Evolutionary conservation across 805 yeast species (phyloP), one percentile per base, ranked within the genome.

Genomic region (Groenewaldozyma tartarivorans): DNA sequence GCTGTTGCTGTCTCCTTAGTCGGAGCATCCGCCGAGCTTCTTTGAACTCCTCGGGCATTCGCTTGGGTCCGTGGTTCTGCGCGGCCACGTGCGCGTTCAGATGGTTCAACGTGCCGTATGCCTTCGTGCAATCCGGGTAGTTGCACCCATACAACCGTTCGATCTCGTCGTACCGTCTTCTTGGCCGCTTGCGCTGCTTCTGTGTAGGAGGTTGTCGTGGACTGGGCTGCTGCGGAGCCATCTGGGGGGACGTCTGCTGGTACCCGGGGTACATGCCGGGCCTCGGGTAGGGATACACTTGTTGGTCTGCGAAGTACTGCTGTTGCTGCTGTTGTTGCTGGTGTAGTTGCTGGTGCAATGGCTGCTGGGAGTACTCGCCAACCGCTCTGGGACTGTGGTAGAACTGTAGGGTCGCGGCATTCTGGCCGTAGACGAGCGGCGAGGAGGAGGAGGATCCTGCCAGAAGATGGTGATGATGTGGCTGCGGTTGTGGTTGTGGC

Each of bases 91-190:
- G 81, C 11, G 78, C 74, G 48, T 75, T 75, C 27, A 75, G 57
- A 52, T 75, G 81, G 52, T 75, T 75, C 32, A 75, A 61, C 3
- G 81, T 75, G 11, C 81, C 81, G 50, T 75, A 75, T 5, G 73
- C 70, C 56, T 75, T 75, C 5, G 62, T 56, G 45, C 81, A 75
- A 7, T 62, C 63, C 20, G 58, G 56, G 48, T 52, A 67, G 39
- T 63, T 71, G 53, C 81, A 75, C 18, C 58, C 61, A 54, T 75
- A 75, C 3, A 73, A 48, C 36, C 81, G 64, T 44, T 72, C 77
- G 51, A 75, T 72, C 51, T 75, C 79, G 41, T 70, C 68, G 37
- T 69, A 73, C 42, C 68, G 69, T 38, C 79, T 62, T 44, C 81
- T 63, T 15, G 73, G 75, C 36, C 81, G 63, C 49, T 69, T 69